A percentile compares a stretch with the other conserved stretches of the same genome.
phyloP scores from a whole-genome alignment of 257 asterid species.

The Solanum tacnaense region DNA sequence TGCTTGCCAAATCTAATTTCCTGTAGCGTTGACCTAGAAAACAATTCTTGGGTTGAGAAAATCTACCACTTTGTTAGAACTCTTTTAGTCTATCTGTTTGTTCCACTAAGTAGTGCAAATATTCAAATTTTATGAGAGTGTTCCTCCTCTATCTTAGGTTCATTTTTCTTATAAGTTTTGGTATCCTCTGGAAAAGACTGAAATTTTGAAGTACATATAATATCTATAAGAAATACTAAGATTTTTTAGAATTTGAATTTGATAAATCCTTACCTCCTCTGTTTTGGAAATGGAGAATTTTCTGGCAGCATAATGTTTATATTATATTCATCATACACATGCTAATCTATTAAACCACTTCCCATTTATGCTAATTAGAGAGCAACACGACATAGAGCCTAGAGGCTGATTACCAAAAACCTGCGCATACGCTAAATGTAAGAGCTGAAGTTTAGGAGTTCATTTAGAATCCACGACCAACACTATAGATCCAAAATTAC shows the following conservation, averaged over 20 bases:
- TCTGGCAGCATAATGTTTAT: constrained; percentile 16
- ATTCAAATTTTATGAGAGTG: constrained; percentile 11
- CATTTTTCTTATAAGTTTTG: neutral
- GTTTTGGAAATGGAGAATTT: too few relatives aligned
- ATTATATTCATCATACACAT: constrained; percentile 58
- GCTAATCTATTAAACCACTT: constrained; percentile 25
- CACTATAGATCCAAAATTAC: too few relatives aligned
- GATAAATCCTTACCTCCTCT: too few relatives aligned
- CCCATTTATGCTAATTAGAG: too few relatives aligned
- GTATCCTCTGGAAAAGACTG: neutral
- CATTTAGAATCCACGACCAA: too few relatives aligned
- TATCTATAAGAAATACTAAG: too few relatives aligned
- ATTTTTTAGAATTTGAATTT: too few relatives aligned
- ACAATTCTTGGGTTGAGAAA: constrained; percentile 28
- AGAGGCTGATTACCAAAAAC: too few relatives aligned
- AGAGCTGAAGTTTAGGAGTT: too few relatives aligned
- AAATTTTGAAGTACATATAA: neutral
- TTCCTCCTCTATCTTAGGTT: neutral
- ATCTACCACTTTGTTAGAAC: constrained; percentile 7
- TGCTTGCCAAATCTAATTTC: too few relatives aligned
- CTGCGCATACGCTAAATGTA: too few relatives aligned
- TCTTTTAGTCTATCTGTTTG: constrained; percentile 22
- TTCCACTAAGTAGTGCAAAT: constrained; percentile 9
- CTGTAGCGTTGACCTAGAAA: neutral
- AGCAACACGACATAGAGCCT: too few relatives aligned